Evolutionary conservation across 1,139 yeast genomes (phyloP).

Genomic region (Candida dubliniensis): DNA sequence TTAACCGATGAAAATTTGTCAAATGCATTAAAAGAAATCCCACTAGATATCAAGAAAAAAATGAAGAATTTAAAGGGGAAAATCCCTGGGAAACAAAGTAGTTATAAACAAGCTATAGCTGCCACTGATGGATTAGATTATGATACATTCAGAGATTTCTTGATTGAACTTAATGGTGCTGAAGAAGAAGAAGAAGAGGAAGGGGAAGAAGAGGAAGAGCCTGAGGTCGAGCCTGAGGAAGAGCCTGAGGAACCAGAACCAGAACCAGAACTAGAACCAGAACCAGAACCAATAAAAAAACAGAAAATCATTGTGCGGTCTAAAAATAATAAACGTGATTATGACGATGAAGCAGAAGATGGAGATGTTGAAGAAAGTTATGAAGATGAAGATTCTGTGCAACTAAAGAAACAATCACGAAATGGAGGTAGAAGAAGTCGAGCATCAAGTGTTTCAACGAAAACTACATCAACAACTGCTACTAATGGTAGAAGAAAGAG

Average conservation of each 20-base stretch:
- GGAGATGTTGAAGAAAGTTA: slow-evolving; percentile 12
- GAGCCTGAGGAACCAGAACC: slow-evolving; percentile 11
- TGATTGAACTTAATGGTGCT: slow-evolving; percentile 22
- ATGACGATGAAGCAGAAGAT: slow-evolving; percentile 14
- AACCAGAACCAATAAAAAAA: neutral
- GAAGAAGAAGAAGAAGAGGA: slow-evolving; percentile 31
- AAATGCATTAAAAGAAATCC: slow-evolving; percentile 30
- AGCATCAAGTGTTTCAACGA: neutral
- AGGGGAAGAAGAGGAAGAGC: slow-evolving; percentile 31
- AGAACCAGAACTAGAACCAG: slow-evolving; percentile 1
- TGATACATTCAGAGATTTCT: slow-evolving; percentile 37
- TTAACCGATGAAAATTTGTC: slow-evolving; percentile 31
- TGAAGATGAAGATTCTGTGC: neutral
- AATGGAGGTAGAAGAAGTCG: slow-evolving; percentile 4
- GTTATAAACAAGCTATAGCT: slow-evolving; percentile 40
- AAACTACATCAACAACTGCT: neutral
- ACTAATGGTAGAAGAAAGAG: slow-evolving; percentile 7
- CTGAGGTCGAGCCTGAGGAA: slow-evolving; percentile 26
- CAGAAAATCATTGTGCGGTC: slow-evolving; percentile 12
- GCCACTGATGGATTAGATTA: slow-evolving; percentile 41
- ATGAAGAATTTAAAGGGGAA: slow-evolving; percentile 18
- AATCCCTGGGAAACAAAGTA: slow-evolving; percentile 27
- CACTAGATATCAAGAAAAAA: slow-evolving; percentile 18
- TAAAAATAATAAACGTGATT: slow-evolving; percentile 15
- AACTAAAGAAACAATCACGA: slow-evolving; percentile 7